These are phyloP conservation scores for Talinum fruticosum DNA, from an alignment of 148 eudicot genomes.

Conservation along the genomic window DNA sequence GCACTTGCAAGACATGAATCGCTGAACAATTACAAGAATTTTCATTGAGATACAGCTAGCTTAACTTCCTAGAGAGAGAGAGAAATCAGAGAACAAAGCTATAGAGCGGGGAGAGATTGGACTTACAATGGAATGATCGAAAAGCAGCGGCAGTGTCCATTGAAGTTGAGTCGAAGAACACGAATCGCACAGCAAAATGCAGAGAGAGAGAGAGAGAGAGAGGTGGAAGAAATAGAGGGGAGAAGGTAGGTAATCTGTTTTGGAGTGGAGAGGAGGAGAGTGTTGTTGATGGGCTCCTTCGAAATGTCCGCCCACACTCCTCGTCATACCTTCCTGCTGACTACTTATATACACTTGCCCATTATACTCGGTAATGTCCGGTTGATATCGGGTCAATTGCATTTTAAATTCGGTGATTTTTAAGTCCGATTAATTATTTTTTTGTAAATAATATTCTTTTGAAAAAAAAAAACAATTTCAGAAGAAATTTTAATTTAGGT, in stretches of 20 bases:
- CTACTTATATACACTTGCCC: no score
- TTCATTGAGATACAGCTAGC: not conserved
- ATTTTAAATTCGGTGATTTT: no score
- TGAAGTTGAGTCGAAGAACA: conserved; percentile 3
- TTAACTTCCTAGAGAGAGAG: not conserved
- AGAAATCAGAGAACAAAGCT: not conserved
- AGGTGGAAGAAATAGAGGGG: conserved; percentile 10
- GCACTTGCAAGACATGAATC: not conserved
- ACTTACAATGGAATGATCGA: conserved; percentile 48
- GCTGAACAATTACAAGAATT: not conserved
- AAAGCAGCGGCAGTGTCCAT: conserved; percentile 60
- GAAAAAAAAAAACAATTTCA: no score
- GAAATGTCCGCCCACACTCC: conserved; percentile 40
- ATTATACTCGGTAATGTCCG: no score
- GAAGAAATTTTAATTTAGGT: no score
- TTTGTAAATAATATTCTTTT: no score
- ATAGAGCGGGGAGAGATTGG: conserved; percentile 1
- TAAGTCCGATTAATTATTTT: no score
- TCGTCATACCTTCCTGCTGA: no score
- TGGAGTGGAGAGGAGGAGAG: not conserved
- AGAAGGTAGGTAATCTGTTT: conserved; percentile 7
- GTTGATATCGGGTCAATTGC: no score
- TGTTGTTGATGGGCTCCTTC: conserved; percentile 18
- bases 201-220: conserved; percentile 8
- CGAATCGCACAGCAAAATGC: not conserved